phyloP scores from a whole-genome alignment of 169 alveolate genomes.

The Cystoisospora suis region DNA sequence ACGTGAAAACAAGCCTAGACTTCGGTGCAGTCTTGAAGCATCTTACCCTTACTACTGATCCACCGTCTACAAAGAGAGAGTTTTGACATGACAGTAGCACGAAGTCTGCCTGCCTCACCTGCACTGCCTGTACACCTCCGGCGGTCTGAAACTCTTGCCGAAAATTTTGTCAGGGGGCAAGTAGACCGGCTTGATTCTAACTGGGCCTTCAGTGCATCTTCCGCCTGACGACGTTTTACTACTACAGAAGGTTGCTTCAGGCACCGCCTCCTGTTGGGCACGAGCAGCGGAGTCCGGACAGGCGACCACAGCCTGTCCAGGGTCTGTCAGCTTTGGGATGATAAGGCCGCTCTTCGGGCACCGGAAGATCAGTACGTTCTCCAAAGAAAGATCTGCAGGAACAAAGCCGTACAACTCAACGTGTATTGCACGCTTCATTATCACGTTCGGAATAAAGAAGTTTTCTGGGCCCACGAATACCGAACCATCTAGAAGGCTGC shows the following conservation, averaged over 20 bases:
- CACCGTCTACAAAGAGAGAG: too few species aligned
- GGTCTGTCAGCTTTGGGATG: slow-evolving; percentile 77
- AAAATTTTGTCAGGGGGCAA: slow-evolving; percentile 62
- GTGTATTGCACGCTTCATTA: too few species aligned
- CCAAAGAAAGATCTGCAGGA: slow-evolving; percentile 72
- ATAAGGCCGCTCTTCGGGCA: slow-evolving; percentile 71
- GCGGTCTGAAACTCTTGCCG: slow-evolving; percentile 82
- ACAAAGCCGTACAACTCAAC: not conserved
- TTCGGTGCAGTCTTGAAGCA: too few species aligned
- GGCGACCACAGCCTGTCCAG: slow-evolving; percentile 79
- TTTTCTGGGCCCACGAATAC: too few species aligned
- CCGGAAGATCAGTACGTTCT: slow-evolving; percentile 75
- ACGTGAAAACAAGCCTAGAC: too few species aligned
- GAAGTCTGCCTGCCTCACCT: slow-evolving; percentile 29
- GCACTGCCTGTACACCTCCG: slow-evolving; percentile 74
- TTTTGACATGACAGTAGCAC: too few species aligned
- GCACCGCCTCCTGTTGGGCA: not conserved
- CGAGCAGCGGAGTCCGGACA: slow-evolving; percentile 44
- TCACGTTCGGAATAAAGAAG: too few species aligned
- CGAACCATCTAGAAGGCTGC: too few species aligned
- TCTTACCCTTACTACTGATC: too few species aligned
- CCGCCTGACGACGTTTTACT: too few species aligned
- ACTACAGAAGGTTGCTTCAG: too few species aligned
- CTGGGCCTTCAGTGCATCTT: not conserved
- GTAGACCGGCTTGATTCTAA: not conserved